Percentiles rank a stretch among this genome's conserved stretches.
Conservation (phyloP, 2,329 filamentous ascomycete species). For the Zasmidium citrigriseum region DNA sequence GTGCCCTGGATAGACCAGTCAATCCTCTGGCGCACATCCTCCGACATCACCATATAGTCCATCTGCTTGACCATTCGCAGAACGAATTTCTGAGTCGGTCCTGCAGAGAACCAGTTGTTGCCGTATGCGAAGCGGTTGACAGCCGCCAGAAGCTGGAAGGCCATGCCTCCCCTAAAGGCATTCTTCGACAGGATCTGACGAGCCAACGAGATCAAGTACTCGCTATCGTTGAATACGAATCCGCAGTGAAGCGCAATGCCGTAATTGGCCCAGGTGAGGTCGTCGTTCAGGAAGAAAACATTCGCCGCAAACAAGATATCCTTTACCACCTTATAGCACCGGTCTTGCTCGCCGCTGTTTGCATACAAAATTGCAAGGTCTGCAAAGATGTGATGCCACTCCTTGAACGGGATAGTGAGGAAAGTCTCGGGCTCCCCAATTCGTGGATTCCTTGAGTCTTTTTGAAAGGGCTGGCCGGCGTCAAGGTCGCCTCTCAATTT, state of each 20-base stretch:
- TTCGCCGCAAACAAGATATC: constrained; percentile 74
- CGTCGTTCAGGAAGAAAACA: constrained; percentile 68
- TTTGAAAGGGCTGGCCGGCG: background rate
- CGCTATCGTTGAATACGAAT: constrained; percentile 73
- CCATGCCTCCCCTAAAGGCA: constrained; percentile 69
- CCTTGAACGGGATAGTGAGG: constrained; percentile 75
- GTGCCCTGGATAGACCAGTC: constrained; percentile 44
- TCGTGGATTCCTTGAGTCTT: background rate
- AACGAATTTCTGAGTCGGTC: constrained; percentile 85
- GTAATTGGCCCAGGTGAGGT: constrained; percentile 29
- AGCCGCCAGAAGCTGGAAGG: constrained; percentile 79
- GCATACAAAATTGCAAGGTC: constrained; percentile 81
- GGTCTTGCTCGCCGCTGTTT: constrained; percentile 63
- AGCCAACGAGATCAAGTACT: constrained; percentile 71
- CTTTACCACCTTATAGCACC: constrained; percentile 79
- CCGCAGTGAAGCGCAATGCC: constrained; percentile 62
- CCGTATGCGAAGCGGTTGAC: constrained; percentile 76
- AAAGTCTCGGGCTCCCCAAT: constrained; percentile 55
- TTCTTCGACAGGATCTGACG: constrained; percentile 82
- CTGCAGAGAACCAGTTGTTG: constrained; percentile 74
- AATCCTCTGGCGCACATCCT: constrained; percentile 49
- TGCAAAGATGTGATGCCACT: constrained; percentile 88
- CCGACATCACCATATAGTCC: constrained; percentile 66
- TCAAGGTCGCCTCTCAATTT: constrained; percentile 33
- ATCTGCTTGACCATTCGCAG: constrained; percentile 88